Evolutionary conservation across 176 grass and related monocot genomes (phyloP), one percentile per base, ranked within the genome.

Genomic region (Oryza longistaminata): DNA sequence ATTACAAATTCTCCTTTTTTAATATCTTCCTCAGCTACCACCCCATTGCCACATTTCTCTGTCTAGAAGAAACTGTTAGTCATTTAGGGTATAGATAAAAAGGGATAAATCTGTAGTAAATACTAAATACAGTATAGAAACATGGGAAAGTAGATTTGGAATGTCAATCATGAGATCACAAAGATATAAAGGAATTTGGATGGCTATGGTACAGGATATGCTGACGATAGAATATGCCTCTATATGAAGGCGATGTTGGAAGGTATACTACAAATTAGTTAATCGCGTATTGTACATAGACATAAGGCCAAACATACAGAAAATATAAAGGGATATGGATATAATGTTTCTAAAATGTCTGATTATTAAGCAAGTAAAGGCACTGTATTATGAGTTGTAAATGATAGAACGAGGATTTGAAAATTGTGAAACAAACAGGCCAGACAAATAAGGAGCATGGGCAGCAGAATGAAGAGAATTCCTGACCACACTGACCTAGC

Each of bases 1-100:
- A 98, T 90, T 86, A 98, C 85, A 90, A 98, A 98, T 71, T 95
- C 91, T 73, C 93, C 89, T 92, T 92, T 92, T 81, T 98, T 93
- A 87, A 95, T 93, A 82, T 90, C 96, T 67, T 98, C 93, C 53
- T 94, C 86, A 83, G 93, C 83, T 76, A 98, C 83, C 87, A 98
- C 88, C 52, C 93, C 96, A 87, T 89, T 87, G 21, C 96, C 96
- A 94, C 96, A 95, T 89, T 95, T 98, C 77, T 98, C 83, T 90
- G 96, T 95, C 93, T 98, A 91, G 50, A 95, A 79, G 14, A 87
- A 73, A 88, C 46, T 37, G 52, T 69, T 61, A 33, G 21, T 14
- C 60, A 43, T 93, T 86, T 66, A 82, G 69, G 11, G 11, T 46
- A 73, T 48, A 21, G 14, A 71, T 21, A 19, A 46, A 9, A 86